phyloP scores from a whole-genome alignment of 768 basidiomycete species.

The Mycena epipterygia region DNA sequence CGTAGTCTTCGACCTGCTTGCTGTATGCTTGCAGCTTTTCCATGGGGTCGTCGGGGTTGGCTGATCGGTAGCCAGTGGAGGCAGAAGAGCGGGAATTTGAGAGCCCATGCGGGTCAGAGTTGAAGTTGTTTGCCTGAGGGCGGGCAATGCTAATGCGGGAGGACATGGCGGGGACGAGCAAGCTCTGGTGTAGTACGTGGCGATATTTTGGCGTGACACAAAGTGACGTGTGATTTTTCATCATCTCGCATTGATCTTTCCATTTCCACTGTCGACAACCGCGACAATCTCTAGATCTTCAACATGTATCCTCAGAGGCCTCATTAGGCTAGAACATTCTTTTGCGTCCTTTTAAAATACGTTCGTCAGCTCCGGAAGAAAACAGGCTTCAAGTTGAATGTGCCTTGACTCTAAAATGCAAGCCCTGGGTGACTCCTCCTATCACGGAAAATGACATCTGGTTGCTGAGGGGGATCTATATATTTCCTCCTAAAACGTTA shows the following conservation, averaged over 20 bases:
- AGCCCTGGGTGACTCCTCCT: too few species aligned
- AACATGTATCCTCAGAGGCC: too few species aligned
- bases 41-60: conserved; percentile 85
- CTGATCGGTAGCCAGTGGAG: conserved; percentile 78
- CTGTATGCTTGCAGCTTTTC: conserved; percentile 81
- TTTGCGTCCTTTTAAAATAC: too few species aligned
- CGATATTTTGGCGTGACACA: conserved; percentile 36
- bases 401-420: too few species aligned
- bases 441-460: too few species aligned
- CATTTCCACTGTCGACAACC: too few species aligned
- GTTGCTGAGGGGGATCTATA: too few species aligned
- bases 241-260: neutral
- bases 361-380: too few species aligned
- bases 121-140: conserved; percentile 72
- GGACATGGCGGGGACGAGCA: conserved; percentile 68
- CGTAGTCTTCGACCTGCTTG: conserved; percentile 88
- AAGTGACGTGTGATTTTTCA: conserved; percentile 33
- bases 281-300: too few species aligned
- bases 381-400: too few species aligned
- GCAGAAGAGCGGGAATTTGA: conserved; percentile 75
- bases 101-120: conserved; percentile 84
- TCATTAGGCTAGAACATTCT: too few species aligned
- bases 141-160: conserved; percentile 88
- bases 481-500: too few species aligned
- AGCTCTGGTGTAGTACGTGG: conserved; percentile 61